Conservation (phyloP, 225 moss, liverwort and hornwort genomes). For the Asterella californica region DNA sequence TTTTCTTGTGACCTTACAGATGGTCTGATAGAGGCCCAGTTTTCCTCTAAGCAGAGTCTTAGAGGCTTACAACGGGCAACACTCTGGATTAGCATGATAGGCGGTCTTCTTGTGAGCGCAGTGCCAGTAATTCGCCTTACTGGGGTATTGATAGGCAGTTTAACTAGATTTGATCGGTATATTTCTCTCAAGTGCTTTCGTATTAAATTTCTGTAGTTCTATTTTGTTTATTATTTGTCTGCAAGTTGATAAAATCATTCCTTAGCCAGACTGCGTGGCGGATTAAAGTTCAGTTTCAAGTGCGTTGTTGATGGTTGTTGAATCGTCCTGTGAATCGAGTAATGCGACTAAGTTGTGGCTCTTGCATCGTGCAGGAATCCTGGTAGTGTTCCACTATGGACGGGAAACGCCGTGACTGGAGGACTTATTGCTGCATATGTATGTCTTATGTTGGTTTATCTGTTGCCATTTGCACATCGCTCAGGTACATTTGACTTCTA, state of each 20-base stretch:
- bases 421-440: conserved; percentile 50
- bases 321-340: neutral
- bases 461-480: conserved; percentile 82
- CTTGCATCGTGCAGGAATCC: conserved; percentile 54
- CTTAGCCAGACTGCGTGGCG: neutral
- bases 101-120: conserved; percentile 51
- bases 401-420: conserved; percentile 71
- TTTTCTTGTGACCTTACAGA: conserved; percentile 32
- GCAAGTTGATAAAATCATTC: neutral
- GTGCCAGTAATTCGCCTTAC: conserved; percentile 56
- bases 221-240: neutral
- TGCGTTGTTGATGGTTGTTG: neutral
- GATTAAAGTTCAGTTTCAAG: neutral
- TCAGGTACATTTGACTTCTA: conserved; percentile 36
- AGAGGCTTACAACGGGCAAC: conserved; percentile 53
- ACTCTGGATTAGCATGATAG: conserved; percentile 63
- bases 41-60: conserved; percentile 61
- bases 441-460: conserved; percentile 61
- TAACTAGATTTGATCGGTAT: conserved; percentile 85
- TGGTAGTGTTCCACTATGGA: conserved; percentile 70
- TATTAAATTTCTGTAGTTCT: neutral
- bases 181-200: neutral
- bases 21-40: conserved; percentile 67
- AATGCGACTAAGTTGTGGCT: neutral
- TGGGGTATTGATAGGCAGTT: conserved; percentile 46